Base-by-base conservation (phyloP, 768 basidiomycete genomes). In the Tulasnella sp. region DNA sequence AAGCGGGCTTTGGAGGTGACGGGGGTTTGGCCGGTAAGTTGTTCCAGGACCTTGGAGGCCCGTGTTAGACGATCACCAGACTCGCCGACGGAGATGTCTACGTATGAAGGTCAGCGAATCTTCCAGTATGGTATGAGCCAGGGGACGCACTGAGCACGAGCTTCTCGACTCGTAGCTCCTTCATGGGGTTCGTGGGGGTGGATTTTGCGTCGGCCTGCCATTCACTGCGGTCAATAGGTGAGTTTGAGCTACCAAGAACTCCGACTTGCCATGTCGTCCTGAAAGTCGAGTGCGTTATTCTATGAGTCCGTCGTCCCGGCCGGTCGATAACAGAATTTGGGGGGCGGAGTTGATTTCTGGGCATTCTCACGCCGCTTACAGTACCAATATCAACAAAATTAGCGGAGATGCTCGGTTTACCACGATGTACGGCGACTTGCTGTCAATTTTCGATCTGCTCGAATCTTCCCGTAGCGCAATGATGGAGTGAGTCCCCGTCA, bases 51-150 rank as follows among this genome's bases (percentile, higher is more conserved):
- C 75, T 99, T 99, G 70, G 94, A 93, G 50, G 94, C 94, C 76
- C 94, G 87, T 64, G 94, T 99, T 67, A 98, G 79, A 69, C 94
- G 81, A 81, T 99, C 94, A 74, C 94, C 94, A 66, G 93, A 97
- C 78, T 98, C 96, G 70, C 96, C 96, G 67, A 99, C 96, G 66
- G 92, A 96, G 75, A 99, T 99, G 84, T 99, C 94, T 93, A 68
- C 32, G 32, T 17, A 9, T 11, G 21, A 3, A 19, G n/a, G 19
- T 48, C 34, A 48, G 46, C 1, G 7, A 9, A 19, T 14, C 9
- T 2, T 11, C 23, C 46, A 15, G 29, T 48, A 25, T 9, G n/a
- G 27, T 31, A n/a, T 15, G 15, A 37, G 36, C 46, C 7, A 29
- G 7, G n/a, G 29, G 43, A 87, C 92, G 69, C 73, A 98, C 94